Evolutionary conservation across 2,329 filamentous ascomycete genomes (phyloP).

Genomic region (Lecanicillium sp.): DNA sequence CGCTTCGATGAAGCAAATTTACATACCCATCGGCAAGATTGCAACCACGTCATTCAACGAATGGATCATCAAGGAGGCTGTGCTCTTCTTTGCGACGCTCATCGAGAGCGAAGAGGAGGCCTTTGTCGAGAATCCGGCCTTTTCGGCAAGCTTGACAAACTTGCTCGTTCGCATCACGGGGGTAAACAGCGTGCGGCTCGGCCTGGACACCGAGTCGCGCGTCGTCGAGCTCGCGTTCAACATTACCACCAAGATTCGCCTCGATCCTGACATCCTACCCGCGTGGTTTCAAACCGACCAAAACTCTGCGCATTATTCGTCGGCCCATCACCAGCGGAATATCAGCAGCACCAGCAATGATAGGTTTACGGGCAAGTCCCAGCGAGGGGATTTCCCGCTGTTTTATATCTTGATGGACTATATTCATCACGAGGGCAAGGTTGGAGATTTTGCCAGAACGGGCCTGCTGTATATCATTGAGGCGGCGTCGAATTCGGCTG

Average conservation of each 20-base stretch:
- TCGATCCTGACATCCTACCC: conserved; percentile 77
- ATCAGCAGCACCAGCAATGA: conserved; percentile 33
- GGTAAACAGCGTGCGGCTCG: conserved; percentile 62
- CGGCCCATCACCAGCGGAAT: not conserved
- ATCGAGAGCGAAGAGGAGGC: conserved; percentile 96
- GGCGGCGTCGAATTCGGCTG: conserved; percentile 72
- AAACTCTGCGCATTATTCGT: conserved; percentile 17
- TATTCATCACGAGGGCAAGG: conserved; percentile 88
- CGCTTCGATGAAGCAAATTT: conserved; percentile 78
- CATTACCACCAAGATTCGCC: conserved; percentile 88
- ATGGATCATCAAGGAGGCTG: conserved; percentile 74
- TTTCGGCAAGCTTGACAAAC: conserved; percentile 80
- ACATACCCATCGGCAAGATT: conserved; percentile 82
- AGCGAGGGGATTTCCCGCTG: conserved; percentile 87
- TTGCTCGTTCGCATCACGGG: conserved; percentile 73
- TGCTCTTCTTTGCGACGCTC: conserved; percentile 80
- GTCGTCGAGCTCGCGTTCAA: conserved; percentile 93
- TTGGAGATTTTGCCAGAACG: conserved; percentile 92
- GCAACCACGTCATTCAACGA: conserved; percentile 79
- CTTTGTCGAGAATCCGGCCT: conserved; percentile 78
- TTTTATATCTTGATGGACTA: conserved; percentile 96
- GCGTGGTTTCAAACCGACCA: conserved; percentile 76
- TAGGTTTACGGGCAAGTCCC: conserved; percentile 74
- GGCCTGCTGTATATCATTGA: conserved; percentile 94
- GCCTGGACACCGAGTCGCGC: conserved; percentile 74